Base-by-base conservation (phyloP, 73 alveolate genomes). In the Loxodes magnus region DNA sequence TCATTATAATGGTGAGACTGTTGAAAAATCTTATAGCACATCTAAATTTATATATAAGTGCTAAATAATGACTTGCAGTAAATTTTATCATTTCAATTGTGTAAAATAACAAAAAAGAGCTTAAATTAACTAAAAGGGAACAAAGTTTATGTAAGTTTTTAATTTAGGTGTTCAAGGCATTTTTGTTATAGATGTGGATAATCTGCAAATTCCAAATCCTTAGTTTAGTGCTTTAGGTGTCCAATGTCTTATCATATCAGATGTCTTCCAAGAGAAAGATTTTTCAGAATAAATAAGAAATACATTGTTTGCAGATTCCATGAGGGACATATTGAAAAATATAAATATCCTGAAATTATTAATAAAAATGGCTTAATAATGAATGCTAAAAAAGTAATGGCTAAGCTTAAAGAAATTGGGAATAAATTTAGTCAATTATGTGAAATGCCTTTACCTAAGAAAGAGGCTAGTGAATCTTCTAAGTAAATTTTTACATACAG, bases 141-240 rank as follows among this genome's bases (percentile, higher is more conserved):
- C n/a, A n/a, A n/a, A n/a, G n/a, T n/a, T n/a, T n/a, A n/a, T n/a
- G n/a, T n/a, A n/a, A n/a, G n/a, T n/a, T n/a, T n/a, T n/a, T n/a
- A 15, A 41, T 71, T 71, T 38, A 64, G 74, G 16, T 71, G 86
- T 43, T 79, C 86, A 5, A 41, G 73, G 50, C 86, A 71, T 43
- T 71, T 64, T 29, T 71, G 86, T 41, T 67, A 29, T n/a, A 52
- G 49, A 10, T 71, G 86, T 50, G 41, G 39, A 15, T 42, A 43
- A 4, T 43, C 79, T 14, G 86, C 79, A 5, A 74, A 71, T 31
- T 64, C 79, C 2, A 64, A 63, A 2, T 19, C 72, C 17, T 51
- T 65, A 1, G 69, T 65, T 3, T 51, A 71, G 63, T 71, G 86
- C 37, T 42, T 43, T 5, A 33, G 41, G 15, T 71, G 86, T 27